phyloP scores from a whole-genome alignment of 2,329 filamentous ascomycete genomes.

The Drechslerella stenobrocha region DNA sequence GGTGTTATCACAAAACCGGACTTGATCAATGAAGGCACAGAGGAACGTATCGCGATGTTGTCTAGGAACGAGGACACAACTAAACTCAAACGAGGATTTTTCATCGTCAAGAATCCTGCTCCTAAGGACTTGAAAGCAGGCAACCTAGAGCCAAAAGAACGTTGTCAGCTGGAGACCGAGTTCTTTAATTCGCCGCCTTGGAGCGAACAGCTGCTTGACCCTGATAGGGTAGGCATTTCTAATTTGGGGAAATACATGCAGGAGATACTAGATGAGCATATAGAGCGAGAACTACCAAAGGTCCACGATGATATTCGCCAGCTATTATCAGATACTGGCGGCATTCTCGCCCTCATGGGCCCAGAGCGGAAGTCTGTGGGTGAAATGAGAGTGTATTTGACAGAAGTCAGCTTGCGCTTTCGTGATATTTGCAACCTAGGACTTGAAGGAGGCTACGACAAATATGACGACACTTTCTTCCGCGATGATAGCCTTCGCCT shows the following conservation, averaged over 20 bases:
- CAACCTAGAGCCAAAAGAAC: conserved; percentile 55
- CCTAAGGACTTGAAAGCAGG: conserved; percentile 55
- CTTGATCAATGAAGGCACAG: conserved; percentile 57
- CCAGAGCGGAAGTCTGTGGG: conserved; percentile 33
- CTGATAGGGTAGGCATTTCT: conserved; percentile 51
- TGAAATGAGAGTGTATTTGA: conserved; percentile 52
- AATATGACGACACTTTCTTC: conserved; percentile 12
- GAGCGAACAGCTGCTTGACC: conserved; percentile 54
- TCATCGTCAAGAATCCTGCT: conserved; percentile 55
- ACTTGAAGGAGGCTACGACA: conserved; percentile 55
- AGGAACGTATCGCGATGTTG: conserved; percentile 55
- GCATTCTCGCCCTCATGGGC: conserved; percentile 38
- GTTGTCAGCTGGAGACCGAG: conserved; percentile 59
- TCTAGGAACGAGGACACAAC: conserved; percentile 58
- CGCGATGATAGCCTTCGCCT: conserved; percentile 30
- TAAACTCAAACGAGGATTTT: conserved; percentile 57
- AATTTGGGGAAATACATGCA: conserved; percentile 49
- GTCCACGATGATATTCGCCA: conserved; percentile 50
- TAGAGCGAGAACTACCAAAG: conserved; percentile 53
- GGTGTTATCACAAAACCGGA: conserved; percentile 66
- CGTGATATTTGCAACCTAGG: conserved; percentile 54
- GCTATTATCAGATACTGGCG: conserved; percentile 9
- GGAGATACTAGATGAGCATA: conserved; percentile 54
- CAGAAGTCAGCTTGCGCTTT: conserved; percentile 53
- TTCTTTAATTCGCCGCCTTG: conserved; percentile 58